A percentile compares a stretch with the other conserved stretches of the same genome.
Conservation (phyloP, 352 stramenopile genomes). For the Stramenopiles sp. region DNA sequence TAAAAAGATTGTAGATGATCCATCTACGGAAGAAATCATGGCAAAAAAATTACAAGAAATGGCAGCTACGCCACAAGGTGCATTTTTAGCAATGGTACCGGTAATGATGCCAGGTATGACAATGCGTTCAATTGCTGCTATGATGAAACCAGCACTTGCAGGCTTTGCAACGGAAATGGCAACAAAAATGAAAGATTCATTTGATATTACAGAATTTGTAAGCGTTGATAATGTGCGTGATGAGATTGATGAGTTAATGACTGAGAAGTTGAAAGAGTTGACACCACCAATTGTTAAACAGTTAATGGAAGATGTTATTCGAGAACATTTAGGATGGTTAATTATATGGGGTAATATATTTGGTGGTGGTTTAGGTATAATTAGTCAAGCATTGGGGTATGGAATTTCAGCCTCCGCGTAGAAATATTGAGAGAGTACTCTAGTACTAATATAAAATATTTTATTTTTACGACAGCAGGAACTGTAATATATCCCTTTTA, state of each 20-base stretch:
- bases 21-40: background rate
- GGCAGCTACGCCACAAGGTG: constrained; percentile 10
- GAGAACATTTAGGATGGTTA: constrained; percentile 17
- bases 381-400: background rate
- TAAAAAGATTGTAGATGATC: constrained; percentile 3
- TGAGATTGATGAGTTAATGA: constrained; percentile 15
- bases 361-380: constrained; percentile 15
- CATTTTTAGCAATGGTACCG: constrained; percentile 11
- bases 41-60: background rate
- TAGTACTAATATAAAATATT: too few relatives aligned
- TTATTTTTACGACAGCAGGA: too few relatives aligned
- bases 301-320: constrained; percentile 15
- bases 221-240: constrained; percentile 10
- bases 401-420: too few relatives aligned
- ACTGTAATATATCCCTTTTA: too few relatives aligned
- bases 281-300: constrained; percentile 9
- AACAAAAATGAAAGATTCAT: constrained; percentile 6
- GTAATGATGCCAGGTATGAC: constrained; percentile 11
- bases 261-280: constrained; percentile 8
- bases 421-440: too few relatives aligned
- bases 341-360: constrained; percentile 21
- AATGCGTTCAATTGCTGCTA: constrained; percentile 11
- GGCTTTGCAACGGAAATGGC: constrained; percentile 10
- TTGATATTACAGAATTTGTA: constrained; percentile 14
- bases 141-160: constrained; percentile 17